phyloP scores from a whole-genome alignment of 1,284 basidiomycete species.

The Cryptococcus jaspeensis region DNA sequence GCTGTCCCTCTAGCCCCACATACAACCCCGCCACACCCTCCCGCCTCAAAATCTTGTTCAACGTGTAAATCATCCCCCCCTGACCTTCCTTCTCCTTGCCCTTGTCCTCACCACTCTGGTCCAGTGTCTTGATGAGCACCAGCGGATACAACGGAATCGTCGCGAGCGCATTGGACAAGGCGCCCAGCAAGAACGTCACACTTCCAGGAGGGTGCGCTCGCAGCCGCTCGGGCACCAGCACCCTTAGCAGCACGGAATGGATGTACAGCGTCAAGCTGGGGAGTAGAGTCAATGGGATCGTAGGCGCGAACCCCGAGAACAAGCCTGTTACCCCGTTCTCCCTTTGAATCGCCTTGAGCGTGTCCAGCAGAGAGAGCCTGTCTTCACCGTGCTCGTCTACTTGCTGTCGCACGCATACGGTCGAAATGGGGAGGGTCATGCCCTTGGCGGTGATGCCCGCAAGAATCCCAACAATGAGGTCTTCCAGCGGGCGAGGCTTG shows the following conservation, averaged over 20 bases:
- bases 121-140: slow-evolving; percentile 51
- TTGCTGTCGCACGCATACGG: slow-evolving; percentile 54
- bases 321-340: slow-evolving; percentile 32
- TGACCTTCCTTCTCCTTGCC: slow-evolving; percentile 2
- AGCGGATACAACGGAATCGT: slow-evolving; percentile 49
- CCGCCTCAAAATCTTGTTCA: slow-evolving; percentile 59
- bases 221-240: slow-evolving; percentile 38
- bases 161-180: slow-evolving; percentile 51
- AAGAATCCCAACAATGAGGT: slow-evolving; percentile 52
- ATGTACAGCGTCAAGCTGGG: slow-evolving; percentile 50
- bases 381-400: slow-evolving; percentile 43
- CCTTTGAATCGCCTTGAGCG: slow-evolving; percentile 20
- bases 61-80: slow-evolving; percentile 18
- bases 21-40: slow-evolving; percentile 74
- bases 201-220: slow-evolving; percentile 40
- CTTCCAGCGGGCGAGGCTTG: slow-evolving; percentile 32
- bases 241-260: slow-evolving; percentile 40
- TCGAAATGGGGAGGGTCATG: slow-evolving; percentile 54
- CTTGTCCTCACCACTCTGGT: slow-evolving; percentile 21
- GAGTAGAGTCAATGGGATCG: slow-evolving; percentile 31
- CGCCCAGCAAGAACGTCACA: slow-evolving; percentile 52
- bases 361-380: slow-evolving; percentile 13
- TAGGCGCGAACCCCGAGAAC: slow-evolving; percentile 32
- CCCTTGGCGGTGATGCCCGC: slow-evolving; percentile 52
- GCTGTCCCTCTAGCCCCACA: slow-evolving; percentile 75